Evolutionary conservation across 2,329 filamentous ascomycete species (phyloP).

Genomic region (Ceratocystis colombiana): DNA sequence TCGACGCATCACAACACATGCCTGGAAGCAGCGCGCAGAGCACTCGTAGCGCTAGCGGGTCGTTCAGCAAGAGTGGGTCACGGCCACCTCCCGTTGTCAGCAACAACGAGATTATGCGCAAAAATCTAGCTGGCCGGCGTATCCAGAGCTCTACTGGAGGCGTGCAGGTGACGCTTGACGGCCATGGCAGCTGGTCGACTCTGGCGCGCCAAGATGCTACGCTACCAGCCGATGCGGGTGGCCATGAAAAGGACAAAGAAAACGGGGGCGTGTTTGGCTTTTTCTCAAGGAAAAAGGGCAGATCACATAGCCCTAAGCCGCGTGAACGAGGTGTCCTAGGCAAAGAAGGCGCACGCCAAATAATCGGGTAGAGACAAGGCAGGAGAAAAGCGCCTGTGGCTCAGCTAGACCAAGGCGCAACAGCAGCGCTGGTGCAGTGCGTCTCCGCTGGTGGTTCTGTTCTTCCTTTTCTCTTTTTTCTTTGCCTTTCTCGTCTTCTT

Average conservation of each 20-base stretch:
- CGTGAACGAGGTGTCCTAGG: slow-evolving; percentile 88
- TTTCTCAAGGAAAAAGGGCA: slow-evolving; percentile 76
- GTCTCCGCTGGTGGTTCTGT: not conserved
- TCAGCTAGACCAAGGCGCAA: too few relatives aligned
- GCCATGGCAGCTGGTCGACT: slow-evolving; percentile 82
- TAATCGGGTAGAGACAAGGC: slow-evolving; percentile 48
- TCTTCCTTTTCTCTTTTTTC: not conserved
- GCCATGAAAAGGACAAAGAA: slow-evolving; percentile 42
- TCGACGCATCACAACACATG: slow-evolving; percentile 17
- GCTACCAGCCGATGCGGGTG: slow-evolving; percentile 55
- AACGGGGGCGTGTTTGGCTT: slow-evolving; percentile 85
- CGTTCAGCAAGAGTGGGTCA: slow-evolving; percentile 7
- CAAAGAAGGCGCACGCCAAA: slow-evolving; percentile 82
- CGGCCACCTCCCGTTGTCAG: slow-evolving; percentile 3
- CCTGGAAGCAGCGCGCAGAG: slow-evolving; percentile 20
- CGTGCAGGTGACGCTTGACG: slow-evolving; percentile 82
- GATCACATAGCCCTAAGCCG: slow-evolving; percentile 85
- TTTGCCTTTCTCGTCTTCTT: not conserved
- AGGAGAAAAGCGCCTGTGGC: not conserved
- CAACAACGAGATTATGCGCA: slow-evolving; percentile 21
- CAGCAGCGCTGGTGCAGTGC: not conserved
- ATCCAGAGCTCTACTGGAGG: slow-evolving; percentile 72
- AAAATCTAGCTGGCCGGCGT: slow-evolving; percentile 39
- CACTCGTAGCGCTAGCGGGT: slow-evolving; percentile 25
- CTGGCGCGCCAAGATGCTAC: slow-evolving; percentile 75